Base-by-base conservation (phyloP, 1,284 basidiomycete species). In the Irpex sp. region DNA sequence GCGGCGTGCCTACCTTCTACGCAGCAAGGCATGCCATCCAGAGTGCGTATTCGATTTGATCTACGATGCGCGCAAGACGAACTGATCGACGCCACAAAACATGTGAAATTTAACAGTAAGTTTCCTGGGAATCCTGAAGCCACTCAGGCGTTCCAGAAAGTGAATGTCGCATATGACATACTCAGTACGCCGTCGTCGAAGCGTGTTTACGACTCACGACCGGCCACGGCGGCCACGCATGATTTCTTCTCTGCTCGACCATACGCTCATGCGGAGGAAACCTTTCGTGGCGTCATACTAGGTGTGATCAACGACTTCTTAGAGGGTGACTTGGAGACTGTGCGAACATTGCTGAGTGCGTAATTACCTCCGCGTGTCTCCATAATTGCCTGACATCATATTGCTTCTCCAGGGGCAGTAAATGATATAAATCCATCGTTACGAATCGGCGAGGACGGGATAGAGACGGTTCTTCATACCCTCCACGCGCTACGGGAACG, bases 111-210 rank as follows among this genome's bases (percentile, higher is more conserved):
- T 54, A 57, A 15, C 68, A 94, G 92, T 73, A 95, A 94, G 80
- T 93, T 91, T 66, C 91, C 90, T 6, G 79, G 84, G 67, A 89
- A 90, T 70, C 84, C 89, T 15, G 80, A 86, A 58, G 90, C 92
- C 13, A 94, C 92, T 0, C 79, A 85, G 21, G 93, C 93, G 0
- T 95, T 95, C 70, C 93, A 94, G 73, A 91, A 90, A 69, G 87
- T 95, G 1, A 88, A 90, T 5, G 84, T 93, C 21, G 93, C 93
- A 0, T 94, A 94, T 69, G 84, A 91, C 68, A 85, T 93, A 1
- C 83, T 95, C 43, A 89, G 86, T 68, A 88, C 88, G 62, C 90
- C 93, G 0, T 78, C 84, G 9, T 84, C 86, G 2, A 83, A 86
- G 66, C 83, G 86, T 17, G 70, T 84, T 53, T 94, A 95, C 71